Percentiles rank a stretch among this genome's conserved stretches.
Conservation (phyloP, 495 filamentous ascomycete species). For the Poronia punctata region DNA sequence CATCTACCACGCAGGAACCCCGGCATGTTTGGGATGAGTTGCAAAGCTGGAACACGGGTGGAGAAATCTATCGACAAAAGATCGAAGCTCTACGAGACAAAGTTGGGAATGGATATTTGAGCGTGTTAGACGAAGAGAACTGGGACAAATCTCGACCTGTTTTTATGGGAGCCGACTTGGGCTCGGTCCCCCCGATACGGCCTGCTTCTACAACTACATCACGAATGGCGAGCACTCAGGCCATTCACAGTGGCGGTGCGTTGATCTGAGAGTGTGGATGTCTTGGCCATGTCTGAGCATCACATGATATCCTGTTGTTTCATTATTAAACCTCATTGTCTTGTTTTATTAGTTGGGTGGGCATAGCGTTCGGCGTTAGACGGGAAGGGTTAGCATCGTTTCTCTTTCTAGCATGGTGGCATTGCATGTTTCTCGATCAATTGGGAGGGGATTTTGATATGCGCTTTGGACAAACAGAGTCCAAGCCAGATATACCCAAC, state of each 20-base stretch:
- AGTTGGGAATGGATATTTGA: conserved; percentile 78
- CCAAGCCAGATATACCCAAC: background rate
- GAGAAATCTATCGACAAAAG: conserved; percentile 76
- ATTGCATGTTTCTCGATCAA: conserved; percentile 7
- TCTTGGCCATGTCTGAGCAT: background rate
- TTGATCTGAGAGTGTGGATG: conserved; percentile 29
- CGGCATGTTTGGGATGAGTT: conserved; percentile 36
- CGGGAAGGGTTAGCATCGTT: conserved; percentile 4
- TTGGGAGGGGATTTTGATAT: background rate
- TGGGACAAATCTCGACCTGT: conserved; percentile 39
- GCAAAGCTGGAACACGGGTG: conserved; percentile 59
- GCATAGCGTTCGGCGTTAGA: conserved; percentile 15
- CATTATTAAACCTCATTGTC: conserved; percentile 3
- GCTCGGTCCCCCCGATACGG: conserved; percentile 33
- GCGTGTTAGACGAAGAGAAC: conserved; percentile 73
- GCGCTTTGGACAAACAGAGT: background rate
- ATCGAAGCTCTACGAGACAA: conserved; percentile 79
- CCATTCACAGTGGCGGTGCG: conserved; percentile 44
- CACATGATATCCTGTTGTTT: conserved; percentile 8
- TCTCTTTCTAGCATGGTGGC: conserved; percentile 3
- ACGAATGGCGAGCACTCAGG: conserved; percentile 40
- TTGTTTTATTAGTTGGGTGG: conserved; percentile 3
- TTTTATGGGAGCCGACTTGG: conserved; percentile 33
- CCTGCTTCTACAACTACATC: conserved; percentile 35
- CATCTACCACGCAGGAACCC: conserved; percentile 29